Conservation (phyloP, 805 yeast genomes). For the Saturnispora mendoncae region DNA sequence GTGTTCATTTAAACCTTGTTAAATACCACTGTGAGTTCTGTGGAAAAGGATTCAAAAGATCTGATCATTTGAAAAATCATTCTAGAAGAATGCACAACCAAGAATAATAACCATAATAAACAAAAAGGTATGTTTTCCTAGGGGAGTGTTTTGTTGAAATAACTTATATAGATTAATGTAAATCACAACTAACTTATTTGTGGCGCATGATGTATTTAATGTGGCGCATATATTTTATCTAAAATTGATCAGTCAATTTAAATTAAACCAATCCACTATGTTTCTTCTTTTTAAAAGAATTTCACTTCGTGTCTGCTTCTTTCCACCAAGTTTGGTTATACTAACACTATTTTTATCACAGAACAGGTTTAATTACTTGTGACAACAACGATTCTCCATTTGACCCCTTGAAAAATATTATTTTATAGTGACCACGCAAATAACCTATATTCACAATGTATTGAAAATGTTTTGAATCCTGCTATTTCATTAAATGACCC, state of each 20-base stretch:
- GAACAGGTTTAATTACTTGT: slow-evolving; percentile 6
- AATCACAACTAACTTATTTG: too few relatives aligned
- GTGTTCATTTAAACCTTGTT: slow-evolving; percentile 47
- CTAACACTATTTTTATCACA: slow-evolving; percentile 1
- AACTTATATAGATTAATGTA: too few relatives aligned
- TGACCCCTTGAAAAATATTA: slow-evolving; percentile 1
- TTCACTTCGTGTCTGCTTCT: background rate
- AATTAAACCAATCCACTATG: too few relatives aligned
- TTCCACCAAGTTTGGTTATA: background rate
- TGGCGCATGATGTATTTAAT: background rate
- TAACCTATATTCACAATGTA: too few relatives aligned
- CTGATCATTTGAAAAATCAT: slow-evolving; percentile 62
- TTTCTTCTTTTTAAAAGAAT: background rate
- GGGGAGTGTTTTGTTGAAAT: too few relatives aligned
- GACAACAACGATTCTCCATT: slow-evolving; percentile 5
- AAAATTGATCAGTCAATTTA: too few relatives aligned
- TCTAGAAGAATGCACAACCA: slow-evolving; percentile 33
- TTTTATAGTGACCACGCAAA: too few relatives aligned
- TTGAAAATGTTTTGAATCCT: background rate
- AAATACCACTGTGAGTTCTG: slow-evolving; percentile 51
- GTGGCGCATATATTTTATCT: too few relatives aligned
- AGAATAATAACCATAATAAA: too few relatives aligned
- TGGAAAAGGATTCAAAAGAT: slow-evolving; percentile 52
- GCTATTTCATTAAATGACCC: background rate
- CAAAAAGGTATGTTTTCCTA: too few relatives aligned